Base-by-base conservation (phyloP, 305 asterid species). In the Petunia hybrid region DNA sequence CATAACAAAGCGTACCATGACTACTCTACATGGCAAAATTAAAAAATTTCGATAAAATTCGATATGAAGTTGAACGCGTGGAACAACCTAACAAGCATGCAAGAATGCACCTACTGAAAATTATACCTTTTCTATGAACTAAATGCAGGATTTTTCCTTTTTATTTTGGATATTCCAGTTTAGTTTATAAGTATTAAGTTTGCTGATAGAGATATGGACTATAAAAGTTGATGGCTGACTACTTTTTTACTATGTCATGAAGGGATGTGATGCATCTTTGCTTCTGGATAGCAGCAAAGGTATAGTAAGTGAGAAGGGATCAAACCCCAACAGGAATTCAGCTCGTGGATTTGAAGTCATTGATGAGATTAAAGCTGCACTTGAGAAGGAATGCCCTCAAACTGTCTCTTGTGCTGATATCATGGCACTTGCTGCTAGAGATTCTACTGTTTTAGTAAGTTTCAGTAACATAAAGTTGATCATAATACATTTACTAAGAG, bases 401-500 rank as follows among this genome's bases (percentile, higher is more conserved):
- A 89, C 90, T 36, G 94, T 92, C 7, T 93, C 98, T 9, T 94
- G 92, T 7, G 88, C 92, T 0, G 92, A 89, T 46, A 86, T 87
- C 36, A 0, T 89, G 73, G 85, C 88, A 1, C 81, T 89, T 61
- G 89, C 88, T 35, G 90, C 90, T 1, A 80, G 88, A 55, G 92
- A 89, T 68, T 85, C 90, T 13, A 80, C 84, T 2, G 81, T 83
- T 48, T 48, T 84, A 2, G 92, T 87, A 85, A 66, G 74, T 39
- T 22, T 8, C 3, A 14, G 4, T 13, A n/a, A 14, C 16, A 35
- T 8, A 10, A 56, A 64, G 6, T 45, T 5, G n/a, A 13, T 71
- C 16, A 43, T 53, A 31, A 1, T 36, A 8, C 48, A 22, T 40
- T 9, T 13, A 16, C 10, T 46, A 1, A n/a, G 43, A 10, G n/a